Conservation (phyloP, 345 rosid genomes). For the Gossypium mustelinum region DNA sequence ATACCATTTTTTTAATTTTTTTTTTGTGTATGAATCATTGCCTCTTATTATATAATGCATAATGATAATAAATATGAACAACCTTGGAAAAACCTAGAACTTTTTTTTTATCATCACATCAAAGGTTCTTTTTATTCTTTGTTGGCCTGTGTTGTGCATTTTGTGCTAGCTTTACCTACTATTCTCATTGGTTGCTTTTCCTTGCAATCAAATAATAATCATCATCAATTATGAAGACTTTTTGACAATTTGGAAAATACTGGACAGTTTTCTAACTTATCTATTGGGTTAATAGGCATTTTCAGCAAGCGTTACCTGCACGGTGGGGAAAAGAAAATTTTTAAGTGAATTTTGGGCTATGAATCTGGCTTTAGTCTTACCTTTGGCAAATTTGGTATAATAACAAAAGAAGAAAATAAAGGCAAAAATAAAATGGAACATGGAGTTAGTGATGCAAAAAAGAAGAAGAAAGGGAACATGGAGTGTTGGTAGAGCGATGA, state of each 20-base stretch:
- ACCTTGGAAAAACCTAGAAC: not conserved
- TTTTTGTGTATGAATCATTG: conserved; percentile 15
- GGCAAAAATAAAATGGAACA: not conserved
- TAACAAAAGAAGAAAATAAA: not conserved
- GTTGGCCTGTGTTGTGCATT: not conserved
- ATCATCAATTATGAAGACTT: not conserved
- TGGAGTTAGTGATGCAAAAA: too few relatives aligned
- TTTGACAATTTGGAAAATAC: not conserved
- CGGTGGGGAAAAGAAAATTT: not conserved
- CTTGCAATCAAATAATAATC: too few relatives aligned
- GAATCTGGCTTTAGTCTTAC: not conserved
- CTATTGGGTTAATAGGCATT: not conserved
- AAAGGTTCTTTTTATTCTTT: not conserved
- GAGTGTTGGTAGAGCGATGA: not conserved
- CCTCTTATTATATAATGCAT: conserved; percentile 15
- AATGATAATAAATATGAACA: conserved; percentile 6
- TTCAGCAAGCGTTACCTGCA: not conserved
- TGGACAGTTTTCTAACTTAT: not conserved
- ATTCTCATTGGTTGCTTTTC: not conserved
- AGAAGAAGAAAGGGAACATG: not conserved
- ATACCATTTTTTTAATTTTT: conserved; percentile 27
- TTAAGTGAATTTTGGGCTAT: not conserved
- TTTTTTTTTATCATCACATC: not conserved
- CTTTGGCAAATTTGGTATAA: too few relatives aligned
- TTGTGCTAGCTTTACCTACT: not conserved